Conservation (phyloP, 257 asterid genomes). For the Dorcoceras hygrometricum region DNA sequence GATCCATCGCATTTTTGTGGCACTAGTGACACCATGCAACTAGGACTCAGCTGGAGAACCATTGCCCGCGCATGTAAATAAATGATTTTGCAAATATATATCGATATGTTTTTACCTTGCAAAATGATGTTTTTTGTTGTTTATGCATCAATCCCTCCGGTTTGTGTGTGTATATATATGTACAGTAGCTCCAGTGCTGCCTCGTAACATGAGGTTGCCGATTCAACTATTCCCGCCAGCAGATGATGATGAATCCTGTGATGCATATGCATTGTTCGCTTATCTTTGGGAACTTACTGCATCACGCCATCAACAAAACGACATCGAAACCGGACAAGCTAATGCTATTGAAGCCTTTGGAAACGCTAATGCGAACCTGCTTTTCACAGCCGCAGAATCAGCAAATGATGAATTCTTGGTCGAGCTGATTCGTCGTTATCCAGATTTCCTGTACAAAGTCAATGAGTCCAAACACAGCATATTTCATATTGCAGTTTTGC, state of each 20-base stretch:
- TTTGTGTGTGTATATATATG: too few relatives aligned
- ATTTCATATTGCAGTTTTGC: constrained; percentile 33
- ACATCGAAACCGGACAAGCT: constrained; percentile 13
- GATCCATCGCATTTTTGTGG: constrained; percentile 24
- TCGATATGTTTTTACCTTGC: not conserved
- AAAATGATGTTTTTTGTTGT: not conserved
- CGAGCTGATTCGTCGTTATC: constrained; percentile 27
- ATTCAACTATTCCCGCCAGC: not conserved
- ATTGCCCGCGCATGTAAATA: constrained; percentile 6
- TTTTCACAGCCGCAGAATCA: constrained; percentile 26
- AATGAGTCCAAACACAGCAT: constrained; percentile 28
- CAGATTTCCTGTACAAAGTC: constrained; percentile 30
- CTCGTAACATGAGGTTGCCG: constrained; percentile 9
- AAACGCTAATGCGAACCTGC: not conserved
- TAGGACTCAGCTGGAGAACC: not conserved
- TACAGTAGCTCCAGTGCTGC: constrained; percentile 7
- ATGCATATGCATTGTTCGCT: constrained; percentile 18
- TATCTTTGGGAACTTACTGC: constrained; percentile 23
- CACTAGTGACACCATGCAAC: not conserved
- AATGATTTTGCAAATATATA: not conserved
- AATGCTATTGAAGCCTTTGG: not conserved
- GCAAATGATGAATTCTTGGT: constrained; percentile 36
- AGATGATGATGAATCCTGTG: not conserved
- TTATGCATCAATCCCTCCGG: not conserved
- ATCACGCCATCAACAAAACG: constrained; percentile 1